Base-by-base conservation (phyloP, 2,329 filamentous ascomycete genomes). In the Pezicula rhizophila region DNA sequence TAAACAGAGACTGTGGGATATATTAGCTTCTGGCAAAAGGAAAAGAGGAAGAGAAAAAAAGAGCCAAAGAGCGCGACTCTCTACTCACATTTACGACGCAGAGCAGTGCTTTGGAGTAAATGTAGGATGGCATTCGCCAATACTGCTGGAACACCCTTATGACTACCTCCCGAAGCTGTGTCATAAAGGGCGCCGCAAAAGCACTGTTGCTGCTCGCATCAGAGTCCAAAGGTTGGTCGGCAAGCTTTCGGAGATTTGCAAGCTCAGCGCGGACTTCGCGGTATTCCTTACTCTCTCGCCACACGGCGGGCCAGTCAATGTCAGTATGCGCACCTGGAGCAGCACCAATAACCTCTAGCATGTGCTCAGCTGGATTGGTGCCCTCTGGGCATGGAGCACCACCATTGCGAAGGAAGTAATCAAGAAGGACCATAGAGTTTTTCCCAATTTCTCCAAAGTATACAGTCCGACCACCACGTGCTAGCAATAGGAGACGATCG, bases 321-420 rank as follows among this genome's bases (percentile, higher is more conserved):
- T 77, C 79, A 7, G 71, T 66, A 49, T 82, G 79, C 50, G 78
- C 79, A 3, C 81, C 80, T 17, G 84, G 76, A 12, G 71, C 47
- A 3, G 45, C 75, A 4, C 80, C 80, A 23, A 84, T 76, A 4
- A 67, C 74, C 44, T 78, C 75, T 3, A 78, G 65, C 85, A 89
- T 89, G 82, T 83, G 89, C 66, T 91, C 87, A 25, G 87, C 87
- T 5, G 87, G 87, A 68, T 92, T 92, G 31, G 83, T 83, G 11
- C 79, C 78, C 1, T 70, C 58, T 1, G 82, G 82, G 64, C 85
- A 90, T 33, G 49, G 8, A 45, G 43, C 25, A 40, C 79, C 84
- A 46, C 85, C 81, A 54, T 86, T 79, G 47, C 78, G 75, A 64
- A 88, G 85, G 58, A 92, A 91, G 68, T 92, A 92, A 54, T 71